Base-by-base conservation (phyloP, 2,329 filamentous ascomycete genomes). In the Esteya vermicola region DNA sequence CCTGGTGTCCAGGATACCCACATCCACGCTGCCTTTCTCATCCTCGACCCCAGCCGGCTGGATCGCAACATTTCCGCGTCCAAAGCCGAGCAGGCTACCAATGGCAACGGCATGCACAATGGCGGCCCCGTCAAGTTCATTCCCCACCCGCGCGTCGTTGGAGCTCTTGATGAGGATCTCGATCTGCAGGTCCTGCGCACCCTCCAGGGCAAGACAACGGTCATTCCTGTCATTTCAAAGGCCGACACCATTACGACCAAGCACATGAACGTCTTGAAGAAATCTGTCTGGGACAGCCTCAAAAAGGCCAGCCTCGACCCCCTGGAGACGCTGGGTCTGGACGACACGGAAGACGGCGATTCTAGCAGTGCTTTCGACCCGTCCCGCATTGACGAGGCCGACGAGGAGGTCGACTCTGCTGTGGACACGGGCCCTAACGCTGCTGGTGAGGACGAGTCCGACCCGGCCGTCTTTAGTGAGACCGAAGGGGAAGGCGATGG, bases 231-330 rank as follows among this genome's bases (percentile, higher is more conserved):
- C 43, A 89, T 98, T 54, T 83, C 86, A 55, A 98, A 98, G 62
- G 89, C 91, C 30, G 91, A 98, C 57, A 95, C 88, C 13, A 82
- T 96, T 51, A 96, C 91, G n/a, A 79, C 82, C 0, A 81, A 83
- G 39, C 91, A 98, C 61, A 96, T 96, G 91, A 69, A 75, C 34
- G 79, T 85, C 51, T 72, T 98, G 48, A 95, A 95, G 67, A 85
- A 81, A 61, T 79, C 81, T 12, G 88, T 98, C 26, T 93, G 84
- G 77, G 76, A 85, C 40, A 88, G 82, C 50, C 68, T 98, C 46
- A 89, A 91, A 62, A 78, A 77, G 52, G 79, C 85, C 13, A 83
- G 82, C 48, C 69, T 98, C 40, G 88, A 98, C 53, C 89, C 89
- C 3, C 66, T 98, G 21, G 85, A 93, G 56, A 77, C 84, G 14